These are phyloP conservation scores for Spergularia bocconei DNA, from an alignment of 148 eudicot species.

Conservation along the genomic window DNA sequence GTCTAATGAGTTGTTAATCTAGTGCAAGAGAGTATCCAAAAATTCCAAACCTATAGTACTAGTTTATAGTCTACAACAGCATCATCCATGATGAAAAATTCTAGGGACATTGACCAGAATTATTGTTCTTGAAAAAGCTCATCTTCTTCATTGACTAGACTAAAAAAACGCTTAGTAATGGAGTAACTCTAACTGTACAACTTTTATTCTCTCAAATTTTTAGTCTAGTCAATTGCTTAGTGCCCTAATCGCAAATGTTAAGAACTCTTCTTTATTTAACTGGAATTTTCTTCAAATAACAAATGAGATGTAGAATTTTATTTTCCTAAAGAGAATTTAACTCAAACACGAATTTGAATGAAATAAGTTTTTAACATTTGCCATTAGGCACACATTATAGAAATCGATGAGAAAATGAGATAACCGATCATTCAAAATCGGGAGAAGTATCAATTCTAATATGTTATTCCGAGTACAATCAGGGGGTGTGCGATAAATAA, in stretches of 20 bases:
- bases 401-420: too few species aligned
- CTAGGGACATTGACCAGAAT: slow-evolving; percentile 35
- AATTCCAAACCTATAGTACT: slow-evolving; percentile 11
- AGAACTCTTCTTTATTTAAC: too few species aligned
- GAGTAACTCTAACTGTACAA: too few species aligned
- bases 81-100: slow-evolving; percentile 24
- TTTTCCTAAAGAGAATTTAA: too few species aligned
- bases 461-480: neutral
- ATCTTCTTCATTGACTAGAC: slow-evolving; percentile 21
- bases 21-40: slow-evolving; percentile 9
- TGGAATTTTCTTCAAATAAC: too few species aligned
- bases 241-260: too few species aligned
- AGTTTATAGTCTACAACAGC: slow-evolving; percentile 19
- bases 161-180: neutral
- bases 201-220: neutral
- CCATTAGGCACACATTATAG: too few species aligned
- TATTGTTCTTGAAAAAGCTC: slow-evolving; percentile 28
- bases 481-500: slow-evolving; percentile 29
- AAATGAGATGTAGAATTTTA: too few species aligned
- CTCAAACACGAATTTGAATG: too few species aligned
- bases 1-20: neutral
- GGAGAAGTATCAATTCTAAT: neutral
- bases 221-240: too few species aligned
- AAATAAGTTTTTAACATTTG: too few species aligned
- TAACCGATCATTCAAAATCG: too few species aligned